A percentile compares a stretch with the other conserved stretches of the same genome.
phyloP scores from a whole-genome alignment of 306 rosid species.

The Cotoneaster glaucophyllus region DNA sequence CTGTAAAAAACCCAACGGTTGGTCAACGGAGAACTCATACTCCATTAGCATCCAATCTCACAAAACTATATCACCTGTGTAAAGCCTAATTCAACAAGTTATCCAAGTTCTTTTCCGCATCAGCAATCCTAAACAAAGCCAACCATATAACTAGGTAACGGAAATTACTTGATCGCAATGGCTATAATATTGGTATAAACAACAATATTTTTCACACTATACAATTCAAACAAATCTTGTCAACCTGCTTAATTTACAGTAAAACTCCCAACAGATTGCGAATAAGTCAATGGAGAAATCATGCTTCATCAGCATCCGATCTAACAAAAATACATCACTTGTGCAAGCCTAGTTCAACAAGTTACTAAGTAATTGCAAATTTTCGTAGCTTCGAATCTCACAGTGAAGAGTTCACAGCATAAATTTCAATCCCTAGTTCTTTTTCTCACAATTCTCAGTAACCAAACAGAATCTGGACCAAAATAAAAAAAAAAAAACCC shows the following conservation, averaged over 20 bases:
- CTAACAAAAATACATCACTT: neutral
- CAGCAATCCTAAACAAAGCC: constrained; percentile 68
- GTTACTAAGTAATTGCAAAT: neutral
- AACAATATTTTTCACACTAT: neutral
- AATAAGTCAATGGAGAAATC: neutral
- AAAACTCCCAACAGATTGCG: neutral
- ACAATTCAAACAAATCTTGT: neutral
- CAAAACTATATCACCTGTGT: neutral
- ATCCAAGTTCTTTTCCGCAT: constrained; percentile 86
- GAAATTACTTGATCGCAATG: neutral
- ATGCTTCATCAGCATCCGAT: neutral
- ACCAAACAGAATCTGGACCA: neutral
- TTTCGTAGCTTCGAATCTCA: neutral
- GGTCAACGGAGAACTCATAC: neutral
- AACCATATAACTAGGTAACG: constrained; percentile 7
- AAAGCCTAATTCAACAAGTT: neutral
- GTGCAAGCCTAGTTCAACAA: neutral
- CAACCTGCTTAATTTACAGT: neutral
- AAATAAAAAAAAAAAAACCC: neutral
- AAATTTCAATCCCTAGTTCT: neutral
- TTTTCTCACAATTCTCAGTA: neutral
- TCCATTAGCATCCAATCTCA: neutral
- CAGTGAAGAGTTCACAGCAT: neutral
- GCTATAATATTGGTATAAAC: neutral
- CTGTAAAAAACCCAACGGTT: neutral